A percentile compares a stretch with the other conserved stretches of the same genome.
Conservation (phyloP, 441 rosid species). For the Mallotus japonicus region DNA sequence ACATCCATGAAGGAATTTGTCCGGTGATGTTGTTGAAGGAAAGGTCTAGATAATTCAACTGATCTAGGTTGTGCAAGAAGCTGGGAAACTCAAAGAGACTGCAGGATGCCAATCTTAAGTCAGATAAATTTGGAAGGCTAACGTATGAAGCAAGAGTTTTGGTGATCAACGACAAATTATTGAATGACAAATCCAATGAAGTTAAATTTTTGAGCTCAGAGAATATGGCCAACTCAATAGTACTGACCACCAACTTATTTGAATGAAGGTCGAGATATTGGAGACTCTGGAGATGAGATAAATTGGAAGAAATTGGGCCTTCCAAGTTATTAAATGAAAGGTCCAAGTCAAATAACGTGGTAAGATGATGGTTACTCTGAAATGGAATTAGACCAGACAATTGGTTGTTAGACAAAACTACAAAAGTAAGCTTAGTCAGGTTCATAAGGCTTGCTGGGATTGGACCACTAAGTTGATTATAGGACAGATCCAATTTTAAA, state of each 20-base stretch:
- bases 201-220: neutral
- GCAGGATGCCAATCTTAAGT: constrained; percentile 15
- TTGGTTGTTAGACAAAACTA: neutral
- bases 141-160: neutral
- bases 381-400: neutral
- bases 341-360: neutral
- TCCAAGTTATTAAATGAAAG: neutral
- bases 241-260: too few relatives aligned
- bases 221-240: neutral
- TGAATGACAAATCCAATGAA: neutral
- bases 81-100: constrained; percentile 22
- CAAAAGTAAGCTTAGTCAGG: too few relatives aligned
- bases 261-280: too few relatives aligned
- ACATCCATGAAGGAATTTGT: constrained; percentile 15
- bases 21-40: constrained; percentile 20
- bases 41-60: neutral
- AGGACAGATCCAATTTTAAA: too few relatives aligned
- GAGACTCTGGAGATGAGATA: too few relatives aligned
- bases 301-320: neutral
- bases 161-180: neutral
- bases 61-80: constrained; percentile 15
- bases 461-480: too few relatives aligned
- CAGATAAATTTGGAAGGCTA: neutral
- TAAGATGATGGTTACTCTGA: neutral
- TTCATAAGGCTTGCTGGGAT: too few relatives aligned